Evolutionary conservation across 2,329 filamentous ascomycete genomes (phyloP).

Genomic region (Microdochium bolleyi): DNA sequence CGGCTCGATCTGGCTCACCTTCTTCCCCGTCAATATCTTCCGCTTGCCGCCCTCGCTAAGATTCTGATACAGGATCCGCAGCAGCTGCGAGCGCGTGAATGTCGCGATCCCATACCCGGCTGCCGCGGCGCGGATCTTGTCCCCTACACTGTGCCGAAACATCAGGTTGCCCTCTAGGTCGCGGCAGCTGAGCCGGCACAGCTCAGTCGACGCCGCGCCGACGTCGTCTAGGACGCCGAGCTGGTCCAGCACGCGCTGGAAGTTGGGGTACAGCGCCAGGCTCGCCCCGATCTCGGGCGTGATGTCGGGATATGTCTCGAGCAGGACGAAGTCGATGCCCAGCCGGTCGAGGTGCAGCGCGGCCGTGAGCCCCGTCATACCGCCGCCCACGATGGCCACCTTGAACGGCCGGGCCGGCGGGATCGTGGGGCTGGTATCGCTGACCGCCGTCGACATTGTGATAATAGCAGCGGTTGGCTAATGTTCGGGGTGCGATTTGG

Average conservation of each 20-base stretch:
- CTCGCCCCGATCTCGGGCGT: conserved; percentile 29
- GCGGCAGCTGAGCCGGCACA: conserved; percentile 8
- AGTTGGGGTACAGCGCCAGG: conserved; percentile 27
- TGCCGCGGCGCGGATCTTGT: not conserved
- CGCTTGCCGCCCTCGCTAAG: conserved; percentile 7
- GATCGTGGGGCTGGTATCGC: too few species aligned
- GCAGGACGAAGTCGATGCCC: conserved; percentile 32
- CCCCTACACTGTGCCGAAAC: conserved; percentile 4
- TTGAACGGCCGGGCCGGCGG: not conserved
- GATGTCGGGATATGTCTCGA: conserved; percentile 26
- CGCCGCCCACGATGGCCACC: conserved; percentile 10
- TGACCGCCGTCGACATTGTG: too few species aligned
- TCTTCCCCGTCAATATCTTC: conserved; percentile 17
- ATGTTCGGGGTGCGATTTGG: too few species aligned
- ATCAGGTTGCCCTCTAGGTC: not conserved
- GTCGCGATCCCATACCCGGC: conserved; percentile 8
- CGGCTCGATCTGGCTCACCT: conserved; percentile 15
- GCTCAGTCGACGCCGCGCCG: conserved; percentile 1
- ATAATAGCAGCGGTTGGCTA: too few species aligned
- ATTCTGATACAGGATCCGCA: conserved; percentile 10
- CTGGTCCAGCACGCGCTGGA: conserved; percentile 30
- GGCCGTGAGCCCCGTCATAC: conserved; percentile 26
- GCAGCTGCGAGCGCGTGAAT: conserved; percentile 12
- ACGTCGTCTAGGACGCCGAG: conserved; percentile 25
- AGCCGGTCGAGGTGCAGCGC: conserved; percentile 28